These are phyloP conservation scores for Castanea mollissima DNA, from an alignment of 306 rosid genomes.

Conservation along the genomic window DNA sequence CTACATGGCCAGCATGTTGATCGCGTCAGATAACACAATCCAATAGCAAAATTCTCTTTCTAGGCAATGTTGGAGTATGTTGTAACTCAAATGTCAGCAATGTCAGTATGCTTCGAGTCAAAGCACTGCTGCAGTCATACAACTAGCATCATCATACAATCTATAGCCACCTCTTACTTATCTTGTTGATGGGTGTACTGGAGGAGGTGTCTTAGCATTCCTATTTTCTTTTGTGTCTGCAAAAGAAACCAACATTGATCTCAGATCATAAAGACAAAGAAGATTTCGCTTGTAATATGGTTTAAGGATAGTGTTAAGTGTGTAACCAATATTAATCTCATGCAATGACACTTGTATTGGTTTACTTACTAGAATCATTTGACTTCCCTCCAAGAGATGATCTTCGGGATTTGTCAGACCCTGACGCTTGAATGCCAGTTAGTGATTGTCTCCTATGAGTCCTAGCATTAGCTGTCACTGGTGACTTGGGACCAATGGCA, in stretches of 20 bases:
- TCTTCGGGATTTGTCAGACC: slow-evolving; percentile 50
- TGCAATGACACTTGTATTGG: not conserved
- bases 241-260: slow-evolving; percentile 6
- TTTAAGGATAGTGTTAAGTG: not conserved
- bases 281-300: not conserved
- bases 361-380: slow-evolving; percentile 44
- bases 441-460: slow-evolving; percentile 72
- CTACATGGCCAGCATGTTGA: not conserved
- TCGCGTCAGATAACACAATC: not conserved
- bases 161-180: slow-evolving; percentile 52
- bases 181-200: slow-evolving; percentile 42
- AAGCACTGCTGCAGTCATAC: slow-evolving; percentile 44
- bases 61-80: not conserved
- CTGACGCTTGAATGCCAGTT: slow-evolving; percentile 55
- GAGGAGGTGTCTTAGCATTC: slow-evolving; percentile 81
- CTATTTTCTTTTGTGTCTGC: slow-evolving; percentile 56
- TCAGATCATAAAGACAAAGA: slow-evolving; percentile 2
- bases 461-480: slow-evolving; percentile 37
- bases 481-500: slow-evolving; percentile 42
- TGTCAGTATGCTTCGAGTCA: slow-evolving; percentile 48
- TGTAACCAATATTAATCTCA: too few relatives aligned
- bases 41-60: not conserved
- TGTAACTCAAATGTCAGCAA: slow-evolving; percentile 25
- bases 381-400: slow-evolving; percentile 82
- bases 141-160: not conserved